Evolutionary conservation across 306 rosid species (phyloP).

Genomic region (Alnus rubra): DNA sequence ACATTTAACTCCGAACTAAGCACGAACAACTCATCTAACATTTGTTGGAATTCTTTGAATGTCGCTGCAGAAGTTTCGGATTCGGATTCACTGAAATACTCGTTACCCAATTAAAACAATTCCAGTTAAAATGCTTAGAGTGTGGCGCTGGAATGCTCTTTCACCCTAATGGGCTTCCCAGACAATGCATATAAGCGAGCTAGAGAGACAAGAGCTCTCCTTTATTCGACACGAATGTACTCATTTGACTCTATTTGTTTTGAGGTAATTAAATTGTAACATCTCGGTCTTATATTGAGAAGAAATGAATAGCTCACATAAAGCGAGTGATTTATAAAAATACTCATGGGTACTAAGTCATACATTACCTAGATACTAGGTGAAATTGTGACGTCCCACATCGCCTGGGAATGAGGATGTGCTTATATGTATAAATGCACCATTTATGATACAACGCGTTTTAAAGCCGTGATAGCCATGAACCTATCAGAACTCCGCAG

Average conservation of each 20-base stretch:
- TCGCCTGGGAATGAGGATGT: too few species aligned
- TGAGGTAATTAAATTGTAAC: too few species aligned
- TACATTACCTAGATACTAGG: too few species aligned
- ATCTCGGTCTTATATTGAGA: too few species aligned
- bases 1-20: conserved; percentile 43
- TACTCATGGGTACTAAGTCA: too few species aligned
- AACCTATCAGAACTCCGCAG: too few species aligned
- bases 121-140: conserved; percentile 41
- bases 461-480: too few species aligned
- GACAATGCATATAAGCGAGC: conserved; percentile 19
- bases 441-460: too few species aligned
- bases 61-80: conserved; percentile 16
- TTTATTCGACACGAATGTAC: conserved; percentile 39
- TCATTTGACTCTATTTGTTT: conserved; percentile 33
- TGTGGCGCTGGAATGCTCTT: conserved; percentile 25
- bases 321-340: too few species aligned
- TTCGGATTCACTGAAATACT: conserved; percentile 30
- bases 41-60: conserved; percentile 33
- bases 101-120: conserved; percentile 43
- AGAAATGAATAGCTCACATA: too few species aligned
- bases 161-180: conserved; percentile 28
- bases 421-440: too few species aligned
- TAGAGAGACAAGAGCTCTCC: conserved; percentile 19
- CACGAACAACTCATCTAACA: conserved; percentile 48
- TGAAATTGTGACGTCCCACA: too few species aligned